phyloP scores from a whole-genome alignment of 345 rosid genomes.

The Moringa oleifera region DNA sequence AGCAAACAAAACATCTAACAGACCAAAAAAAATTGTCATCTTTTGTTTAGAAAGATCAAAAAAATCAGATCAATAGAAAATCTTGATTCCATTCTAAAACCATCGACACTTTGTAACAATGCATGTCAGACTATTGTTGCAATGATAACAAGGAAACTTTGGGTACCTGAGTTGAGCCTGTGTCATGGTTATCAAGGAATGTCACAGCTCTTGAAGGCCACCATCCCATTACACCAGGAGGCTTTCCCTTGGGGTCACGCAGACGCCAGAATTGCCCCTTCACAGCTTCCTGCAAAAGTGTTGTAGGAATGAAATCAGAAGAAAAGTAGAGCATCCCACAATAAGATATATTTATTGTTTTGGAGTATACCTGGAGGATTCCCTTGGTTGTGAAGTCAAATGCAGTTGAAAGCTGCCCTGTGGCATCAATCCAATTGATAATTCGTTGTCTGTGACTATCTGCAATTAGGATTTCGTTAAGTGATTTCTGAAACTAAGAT shows the following conservation, averaged over 20 bases:
- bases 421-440: conserved; percentile 72
- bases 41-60: too few species aligned
- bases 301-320: neutral
- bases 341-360: too few species aligned
- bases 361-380: conserved; percentile 61
- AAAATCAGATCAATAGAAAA: too few species aligned
- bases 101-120: neutral
- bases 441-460: conserved; percentile 84
- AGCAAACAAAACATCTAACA: too few species aligned
- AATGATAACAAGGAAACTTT: neutral
- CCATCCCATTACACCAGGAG: conserved; percentile 92
- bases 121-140: neutral
- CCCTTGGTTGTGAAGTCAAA: conserved; percentile 95
- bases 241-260: conserved; percentile 78
- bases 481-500: too few species aligned
- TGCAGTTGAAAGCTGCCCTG: conserved; percentile 75
- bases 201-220: conserved; percentile 96
- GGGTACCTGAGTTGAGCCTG: conserved; percentile 86
- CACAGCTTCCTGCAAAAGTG: conserved; percentile 64
- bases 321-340: conserved; percentile 1
- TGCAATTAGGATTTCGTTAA: conserved; percentile 26
- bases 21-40: too few species aligned
- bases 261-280: conserved; percentile 86
- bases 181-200: conserved; percentile 86
- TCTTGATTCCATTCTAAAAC: neutral